Conservation (phyloP, 164 flowering plant species). For the Stephania cephalantha region DNA sequence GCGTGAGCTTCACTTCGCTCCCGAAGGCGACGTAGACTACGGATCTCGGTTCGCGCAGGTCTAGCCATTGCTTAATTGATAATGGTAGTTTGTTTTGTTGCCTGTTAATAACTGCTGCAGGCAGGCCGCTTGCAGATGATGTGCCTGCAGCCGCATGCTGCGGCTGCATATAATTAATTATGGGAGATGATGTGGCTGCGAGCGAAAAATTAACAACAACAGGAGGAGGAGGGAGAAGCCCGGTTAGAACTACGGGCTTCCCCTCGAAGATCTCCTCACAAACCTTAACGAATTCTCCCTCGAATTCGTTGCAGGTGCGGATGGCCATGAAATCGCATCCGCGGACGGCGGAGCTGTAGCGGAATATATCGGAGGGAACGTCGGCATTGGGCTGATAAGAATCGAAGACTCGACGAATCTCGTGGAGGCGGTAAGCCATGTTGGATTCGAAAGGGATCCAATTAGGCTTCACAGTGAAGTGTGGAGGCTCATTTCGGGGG, state of each 20-base stretch:
- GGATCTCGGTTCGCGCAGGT: neutral
- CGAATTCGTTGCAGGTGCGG: neutral
- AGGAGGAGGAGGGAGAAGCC: neutral
- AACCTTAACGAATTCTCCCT: neutral
- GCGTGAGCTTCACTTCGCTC: neutral
- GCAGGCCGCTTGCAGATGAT: too few relatives aligned
- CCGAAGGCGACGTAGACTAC: neutral
- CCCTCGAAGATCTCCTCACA: neutral
- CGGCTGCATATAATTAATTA: too few relatives aligned
- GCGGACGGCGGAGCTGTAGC: neutral
- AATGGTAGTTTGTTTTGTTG: neutral
- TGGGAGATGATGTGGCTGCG: too few relatives aligned
- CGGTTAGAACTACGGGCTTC: neutral
- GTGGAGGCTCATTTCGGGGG: neutral
- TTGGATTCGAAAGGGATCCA: neutral
- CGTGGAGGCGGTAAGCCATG: neutral
- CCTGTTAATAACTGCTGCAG: too few relatives aligned
- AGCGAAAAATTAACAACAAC: too few relatives aligned
- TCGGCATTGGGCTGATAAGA: neutral
- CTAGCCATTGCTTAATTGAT: slow-evolving; percentile 16
- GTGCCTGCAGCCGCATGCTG: too few relatives aligned
- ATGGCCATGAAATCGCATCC: neutral
- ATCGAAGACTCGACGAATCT: neutral
- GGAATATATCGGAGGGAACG: neutral
- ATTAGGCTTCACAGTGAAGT: neutral